Percentiles rank a stretch among this genome's conserved stretches.
phyloP scores from a whole-genome alignment of 2,329 filamentous ascomycete species.

The Colletotrichum sojae region DNA sequence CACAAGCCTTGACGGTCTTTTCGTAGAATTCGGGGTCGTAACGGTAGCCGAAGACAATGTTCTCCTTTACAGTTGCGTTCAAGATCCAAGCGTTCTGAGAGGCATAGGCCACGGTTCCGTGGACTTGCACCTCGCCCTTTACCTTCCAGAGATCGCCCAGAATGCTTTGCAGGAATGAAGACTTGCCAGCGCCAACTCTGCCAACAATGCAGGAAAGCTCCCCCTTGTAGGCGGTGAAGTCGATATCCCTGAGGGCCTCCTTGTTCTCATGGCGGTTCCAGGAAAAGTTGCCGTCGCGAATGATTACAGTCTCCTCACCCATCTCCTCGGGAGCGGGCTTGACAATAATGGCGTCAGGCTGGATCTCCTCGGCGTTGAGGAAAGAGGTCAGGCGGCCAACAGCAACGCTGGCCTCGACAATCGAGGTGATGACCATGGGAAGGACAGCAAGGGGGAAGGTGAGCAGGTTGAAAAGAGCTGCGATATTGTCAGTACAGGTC shows the following conservation, averaged over 20 bases:
- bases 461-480: constrained; percentile 92
- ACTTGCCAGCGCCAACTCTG: constrained; percentile 95
- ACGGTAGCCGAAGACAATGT: constrained; percentile 95
- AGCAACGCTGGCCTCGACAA: constrained; percentile 96
- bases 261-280: constrained; percentile 89
- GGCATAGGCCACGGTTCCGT: constrained; percentile 90
- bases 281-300: constrained; percentile 90
- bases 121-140: constrained; percentile 84
- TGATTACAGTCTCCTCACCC: constrained; percentile 88
- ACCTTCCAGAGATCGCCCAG: constrained; percentile 94
- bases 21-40: constrained; percentile 97
- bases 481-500: constrained; percentile 5
- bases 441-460: constrained; percentile 95
- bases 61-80: constrained; percentile 97
- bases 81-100: constrained; percentile 96
- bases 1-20: constrained; percentile 91
- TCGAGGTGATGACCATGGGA: constrained; percentile 97
- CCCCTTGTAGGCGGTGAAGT: constrained; percentile 91
- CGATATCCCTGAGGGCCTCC: constrained; percentile 83
- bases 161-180: constrained; percentile 89
- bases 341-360: constrained; percentile 82
- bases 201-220: constrained; percentile 95
- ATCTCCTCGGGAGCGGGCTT: constrained; percentile 79
- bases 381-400: constrained; percentile 88
- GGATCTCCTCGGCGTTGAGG: constrained; percentile 89